Evolutionary conservation across 2,329 filamentous ascomycete species (phyloP).

Genomic region (Exophiala sideris): DNA sequence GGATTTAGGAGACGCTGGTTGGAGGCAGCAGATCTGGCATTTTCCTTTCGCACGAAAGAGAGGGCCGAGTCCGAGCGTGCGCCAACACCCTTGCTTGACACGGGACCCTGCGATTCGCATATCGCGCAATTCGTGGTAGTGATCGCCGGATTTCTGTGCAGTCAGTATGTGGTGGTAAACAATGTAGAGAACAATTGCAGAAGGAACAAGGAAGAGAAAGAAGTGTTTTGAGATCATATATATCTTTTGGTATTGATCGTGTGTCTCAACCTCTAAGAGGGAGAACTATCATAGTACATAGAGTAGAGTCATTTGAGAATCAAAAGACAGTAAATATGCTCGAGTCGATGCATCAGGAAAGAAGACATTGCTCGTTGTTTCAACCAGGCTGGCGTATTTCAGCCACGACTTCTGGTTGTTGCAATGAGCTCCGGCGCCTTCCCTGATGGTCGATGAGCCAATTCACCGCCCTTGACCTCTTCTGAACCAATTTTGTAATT

Average conservation of each 20-base stretch:
- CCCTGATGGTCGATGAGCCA: background rate
- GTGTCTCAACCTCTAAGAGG: constrained; percentile 12
- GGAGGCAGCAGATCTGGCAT: background rate
- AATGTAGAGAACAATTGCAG: background rate
- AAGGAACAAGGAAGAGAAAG: background rate
- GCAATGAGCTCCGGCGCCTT: background rate
- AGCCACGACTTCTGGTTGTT: constrained; percentile 26
- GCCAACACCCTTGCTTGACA: background rate
- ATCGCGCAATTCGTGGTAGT: too few species aligned
- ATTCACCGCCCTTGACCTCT: background rate
- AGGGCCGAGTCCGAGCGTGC: background rate
- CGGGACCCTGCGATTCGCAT: too few species aligned
- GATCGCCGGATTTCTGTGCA: background rate
- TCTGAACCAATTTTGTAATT: background rate
- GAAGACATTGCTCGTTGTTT: constrained; percentile 3
- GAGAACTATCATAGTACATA: constrained; percentile 13
- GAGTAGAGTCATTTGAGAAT: constrained; percentile 15
- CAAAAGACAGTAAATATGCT: background rate
- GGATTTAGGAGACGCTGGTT: too few species aligned
- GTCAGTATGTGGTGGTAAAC: background rate
- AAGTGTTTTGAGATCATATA: background rate
- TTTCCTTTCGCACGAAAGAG: background rate
- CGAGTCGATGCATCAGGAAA: background rate
- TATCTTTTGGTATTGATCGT: background rate
- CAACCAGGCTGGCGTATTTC: constrained; percentile 20